Base-by-base conservation (phyloP, 2,329 filamentous ascomycete species). In the Byssothecium circinans region DNA sequence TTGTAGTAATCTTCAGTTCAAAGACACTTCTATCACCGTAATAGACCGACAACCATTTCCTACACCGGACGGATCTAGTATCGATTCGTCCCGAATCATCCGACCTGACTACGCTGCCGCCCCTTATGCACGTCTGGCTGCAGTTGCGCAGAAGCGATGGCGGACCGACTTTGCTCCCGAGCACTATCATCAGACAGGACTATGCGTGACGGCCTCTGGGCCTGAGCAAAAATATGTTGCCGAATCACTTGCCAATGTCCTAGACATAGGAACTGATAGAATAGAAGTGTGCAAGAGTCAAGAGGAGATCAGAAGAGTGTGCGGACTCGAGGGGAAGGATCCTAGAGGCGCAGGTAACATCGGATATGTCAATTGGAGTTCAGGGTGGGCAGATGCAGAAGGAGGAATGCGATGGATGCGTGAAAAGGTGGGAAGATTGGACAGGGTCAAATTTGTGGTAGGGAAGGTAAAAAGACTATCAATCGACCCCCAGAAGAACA, bases 341-440 rank as follows among this genome's bases (percentile, higher is more conserved):
- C 57, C 57, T 10, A 59, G 56, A 50, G 62, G 56, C 11, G 59
- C 57, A 34, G 88, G 83, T 12, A 79, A 78, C 53, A 84, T 78
- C 54, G 89, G 86, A 18, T 95, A 91, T 69, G 71, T 88, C 44
- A 95, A 95, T 68, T 78, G 78, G 43, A 76, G 79, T 22, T 87
- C 85, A 32, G 90, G 90, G 5, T 95, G 90, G 90, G 89, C 87
- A 2, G 81, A 95, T 65, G 89, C 89, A 0, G 85, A 85, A 52
- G 80, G 78, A 37, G 82, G 79, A 12, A 88, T 92, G 84, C 69
- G 75, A 36, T 88, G 81, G 78, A 68, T 88, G 14, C 78, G 81
- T 47, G 64, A 75, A 35, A 72, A 77, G 43, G 81, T 84, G 19
- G 75, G 78, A 30, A 76, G 73, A 8, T 79, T 81, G 7, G 75